Percentiles rank a stretch among this genome's conserved stretches.
These are phyloP conservation scores for Corchorus capsularis DNA, from an alignment of 345 rosid genomes.

Conservation along the genomic window DNA sequence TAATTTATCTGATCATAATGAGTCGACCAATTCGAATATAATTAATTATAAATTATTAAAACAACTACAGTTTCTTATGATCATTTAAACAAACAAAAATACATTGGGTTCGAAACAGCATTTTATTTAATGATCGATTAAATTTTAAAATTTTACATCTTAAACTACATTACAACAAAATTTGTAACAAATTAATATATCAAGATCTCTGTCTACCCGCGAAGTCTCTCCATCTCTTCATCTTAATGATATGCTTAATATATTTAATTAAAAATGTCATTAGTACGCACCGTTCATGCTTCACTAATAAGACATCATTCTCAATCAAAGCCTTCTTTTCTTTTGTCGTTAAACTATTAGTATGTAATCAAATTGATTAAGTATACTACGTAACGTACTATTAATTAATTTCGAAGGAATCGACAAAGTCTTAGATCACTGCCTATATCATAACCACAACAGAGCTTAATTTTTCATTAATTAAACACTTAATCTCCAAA, in stretches of 20 bases:
- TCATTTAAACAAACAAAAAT: too few relatives aligned
- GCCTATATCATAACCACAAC: background rate
- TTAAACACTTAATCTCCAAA: background rate
- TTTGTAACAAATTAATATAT: too few relatives aligned
- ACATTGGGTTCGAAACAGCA: too few relatives aligned
- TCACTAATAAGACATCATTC: slow-evolving; percentile 24
- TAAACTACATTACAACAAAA: too few relatives aligned
- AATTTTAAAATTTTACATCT: too few relatives aligned
- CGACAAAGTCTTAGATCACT: slow-evolving; percentile 21
- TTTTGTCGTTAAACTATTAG: slow-evolving; percentile 3
- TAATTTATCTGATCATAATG: too few relatives aligned
- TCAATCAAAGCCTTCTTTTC: background rate
- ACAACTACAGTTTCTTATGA: too few relatives aligned
- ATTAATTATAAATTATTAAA: too few relatives aligned
- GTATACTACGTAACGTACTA: too few relatives aligned
- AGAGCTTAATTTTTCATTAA: background rate
- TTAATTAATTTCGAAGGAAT: background rate
- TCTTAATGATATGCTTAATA: slow-evolving; percentile 10
- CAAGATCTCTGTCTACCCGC: too few relatives aligned
- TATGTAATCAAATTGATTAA: background rate
- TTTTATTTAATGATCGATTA: too few relatives aligned
- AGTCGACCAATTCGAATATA: too few relatives aligned
- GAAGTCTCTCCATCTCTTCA: background rate
- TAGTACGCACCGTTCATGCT: slow-evolving; percentile 8
- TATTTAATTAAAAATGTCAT: slow-evolving; percentile 8